phyloP scores from a whole-genome alignment of 1,284 basidiomycete genomes.

The Ceratobasidium sp. region DNA sequence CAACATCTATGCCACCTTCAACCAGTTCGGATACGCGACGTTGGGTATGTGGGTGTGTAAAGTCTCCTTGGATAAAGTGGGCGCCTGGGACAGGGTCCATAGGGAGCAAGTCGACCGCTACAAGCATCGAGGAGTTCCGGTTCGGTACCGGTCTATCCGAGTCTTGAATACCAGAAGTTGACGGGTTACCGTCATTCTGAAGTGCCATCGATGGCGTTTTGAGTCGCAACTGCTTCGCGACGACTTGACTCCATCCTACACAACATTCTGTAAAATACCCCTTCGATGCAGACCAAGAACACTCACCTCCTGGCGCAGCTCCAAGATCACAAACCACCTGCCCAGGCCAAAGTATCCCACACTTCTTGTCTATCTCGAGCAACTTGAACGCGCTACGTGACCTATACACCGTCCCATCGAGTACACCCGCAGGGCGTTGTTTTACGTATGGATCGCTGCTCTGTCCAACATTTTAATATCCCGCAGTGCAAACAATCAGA shows the following conservation, averaged over 20 bases:
- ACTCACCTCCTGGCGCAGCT: constrained; percentile 78
- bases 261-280: neutral
- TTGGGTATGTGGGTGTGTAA: constrained; percentile 72
- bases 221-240: constrained; percentile 59
- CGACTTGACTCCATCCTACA: constrained; percentile 83
- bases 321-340: constrained; percentile 83
- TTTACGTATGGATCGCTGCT: constrained; percentile 75
- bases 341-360: constrained; percentile 66
- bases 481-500: neutral
- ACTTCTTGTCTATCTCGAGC: constrained; percentile 73
- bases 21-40: constrained; percentile 65
- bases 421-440: constrained; percentile 61
- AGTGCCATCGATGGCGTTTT: too few species aligned
- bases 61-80: constrained; percentile 77
- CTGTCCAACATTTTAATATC: constrained; percentile 8
- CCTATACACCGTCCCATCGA: constrained; percentile 64
- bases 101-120: constrained; percentile 80
- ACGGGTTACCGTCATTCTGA: neutral
- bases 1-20: constrained; percentile 69
- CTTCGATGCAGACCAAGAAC: neutral
- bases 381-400: constrained; percentile 91
- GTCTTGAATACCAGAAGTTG: neutral
- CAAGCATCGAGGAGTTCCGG: constrained; percentile 66
- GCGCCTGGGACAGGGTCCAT: constrained; percentile 79
- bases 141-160: too few species aligned